Evolutionary conservation across 371 early-diverging fungal species (phyloP).

Genomic region (Syncephalastrum sp.): DNA sequence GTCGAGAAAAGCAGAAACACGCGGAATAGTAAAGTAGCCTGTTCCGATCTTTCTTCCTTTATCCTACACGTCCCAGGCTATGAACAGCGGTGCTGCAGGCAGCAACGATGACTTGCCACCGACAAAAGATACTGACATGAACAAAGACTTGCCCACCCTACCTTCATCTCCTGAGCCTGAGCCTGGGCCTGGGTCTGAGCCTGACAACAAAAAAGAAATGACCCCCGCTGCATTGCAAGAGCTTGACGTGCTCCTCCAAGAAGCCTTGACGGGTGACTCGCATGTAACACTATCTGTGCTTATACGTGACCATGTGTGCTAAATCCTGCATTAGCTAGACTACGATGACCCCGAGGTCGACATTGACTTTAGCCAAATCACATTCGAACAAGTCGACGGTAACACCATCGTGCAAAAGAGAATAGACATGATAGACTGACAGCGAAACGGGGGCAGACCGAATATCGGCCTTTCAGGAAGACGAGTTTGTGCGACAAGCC

Average conservation of each 20-base stretch:
- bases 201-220: no score
- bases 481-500: constrained; percentile 76
- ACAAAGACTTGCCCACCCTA: no score
- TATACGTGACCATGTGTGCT: neutral
- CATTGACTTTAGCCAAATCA: constrained; percentile 39
- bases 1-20: no score
- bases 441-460: constrained; percentile 31
- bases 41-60: no score
- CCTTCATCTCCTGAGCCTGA: no score
- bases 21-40: no score
- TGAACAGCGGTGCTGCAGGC: no score
- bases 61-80: constrained; percentile 6
- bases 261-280: constrained; percentile 6
- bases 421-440: neutral
- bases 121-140: no score
- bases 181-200: no score
- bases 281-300: neutral
- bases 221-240: constrained; percentile 18
- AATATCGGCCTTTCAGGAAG: constrained; percentile 71
- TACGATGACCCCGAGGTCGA: constrained; percentile 28
- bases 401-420: neutral
- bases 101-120: no score
- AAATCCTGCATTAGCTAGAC: constrained; percentile 1
- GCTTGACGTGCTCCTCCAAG: constrained; percentile 32
- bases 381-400: constrained; percentile 62